Evolutionary conservation across 257 asterid species (phyloP).

Genomic region (Solanum clarkiae): DNA sequence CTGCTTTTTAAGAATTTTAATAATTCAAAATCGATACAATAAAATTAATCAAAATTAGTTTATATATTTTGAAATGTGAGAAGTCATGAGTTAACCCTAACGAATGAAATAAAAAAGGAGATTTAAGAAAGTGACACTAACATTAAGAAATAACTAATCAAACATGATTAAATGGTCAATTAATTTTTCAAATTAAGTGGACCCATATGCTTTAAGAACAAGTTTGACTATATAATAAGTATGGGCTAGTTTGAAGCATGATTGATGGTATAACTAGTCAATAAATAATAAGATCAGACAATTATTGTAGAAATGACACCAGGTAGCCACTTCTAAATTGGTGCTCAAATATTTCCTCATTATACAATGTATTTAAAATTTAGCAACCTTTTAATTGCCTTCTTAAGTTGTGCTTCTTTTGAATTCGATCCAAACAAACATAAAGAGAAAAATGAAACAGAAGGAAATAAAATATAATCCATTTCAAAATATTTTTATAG

Average conservation of each 20-base stretch:
- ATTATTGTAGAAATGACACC: neutral
- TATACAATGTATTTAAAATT: neutral
- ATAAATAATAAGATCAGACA: neutral
- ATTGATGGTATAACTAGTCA: neutral
- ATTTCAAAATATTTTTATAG: too few relatives aligned
- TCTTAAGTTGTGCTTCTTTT: neutral
- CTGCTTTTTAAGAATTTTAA: neutral
- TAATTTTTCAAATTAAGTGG: neutral
- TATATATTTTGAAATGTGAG: neutral
- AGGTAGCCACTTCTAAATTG: neutral
- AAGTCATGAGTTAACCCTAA: neutral
- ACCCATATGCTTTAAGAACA: neutral
- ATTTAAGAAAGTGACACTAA: neutral
- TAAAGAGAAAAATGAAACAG: too few relatives aligned
- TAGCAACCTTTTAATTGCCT: neutral
- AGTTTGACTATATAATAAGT: neutral
- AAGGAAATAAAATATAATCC: too few relatives aligned
- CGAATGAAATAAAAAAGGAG: neutral
- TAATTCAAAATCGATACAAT: neutral
- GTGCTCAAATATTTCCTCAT: neutral
- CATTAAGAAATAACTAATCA: neutral
- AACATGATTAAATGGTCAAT: neutral
- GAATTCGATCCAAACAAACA: neutral
- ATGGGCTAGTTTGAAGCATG: neutral
- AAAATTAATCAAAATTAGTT: neutral